Conservation (phyloP, 192 early-diverging fungal genomes). For the Coemansia sp. region DNA sequence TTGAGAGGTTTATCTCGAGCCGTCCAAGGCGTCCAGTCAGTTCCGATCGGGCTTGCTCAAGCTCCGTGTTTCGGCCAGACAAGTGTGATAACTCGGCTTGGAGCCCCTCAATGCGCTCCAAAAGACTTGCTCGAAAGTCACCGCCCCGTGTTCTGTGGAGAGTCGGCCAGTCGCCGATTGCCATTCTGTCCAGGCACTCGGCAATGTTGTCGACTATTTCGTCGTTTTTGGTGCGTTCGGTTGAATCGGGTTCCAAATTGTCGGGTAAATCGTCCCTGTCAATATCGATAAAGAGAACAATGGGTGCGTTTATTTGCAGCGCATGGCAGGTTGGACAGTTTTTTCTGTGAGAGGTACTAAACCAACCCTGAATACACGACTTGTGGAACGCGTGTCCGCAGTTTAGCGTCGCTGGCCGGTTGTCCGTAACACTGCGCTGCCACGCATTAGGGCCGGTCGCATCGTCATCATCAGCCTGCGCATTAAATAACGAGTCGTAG, state of each 20-base stretch:
- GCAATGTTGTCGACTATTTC: neutral
- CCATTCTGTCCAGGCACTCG: neutral
- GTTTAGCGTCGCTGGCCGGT: neutral
- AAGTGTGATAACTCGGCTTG: neutral
- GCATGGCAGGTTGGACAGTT: constrained; percentile 2
- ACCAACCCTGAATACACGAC: neutral
- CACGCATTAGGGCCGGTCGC: neutral
- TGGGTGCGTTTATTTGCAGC: neutral
- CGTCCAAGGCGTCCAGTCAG: neutral
- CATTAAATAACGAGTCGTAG: constrained; percentile 1
- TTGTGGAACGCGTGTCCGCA: neutral
- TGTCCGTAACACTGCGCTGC: neutral
- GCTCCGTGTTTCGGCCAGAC: neutral
- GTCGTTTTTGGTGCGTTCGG: neutral
- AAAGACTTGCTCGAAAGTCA: neutral
- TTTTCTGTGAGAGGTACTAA: neutral
- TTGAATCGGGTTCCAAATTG: neutral
- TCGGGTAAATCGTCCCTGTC: neutral
- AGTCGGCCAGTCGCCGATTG: neutral
- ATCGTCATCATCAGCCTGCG: neutral
- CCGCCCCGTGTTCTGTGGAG: neutral
- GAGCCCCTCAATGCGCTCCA: neutral
- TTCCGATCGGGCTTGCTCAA: neutral
- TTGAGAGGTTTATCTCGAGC: neutral
- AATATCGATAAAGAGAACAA: neutral